phyloP scores from a whole-genome alignment of 2,329 filamentous ascomycete species.

The Claviceps monticola region DNA sequence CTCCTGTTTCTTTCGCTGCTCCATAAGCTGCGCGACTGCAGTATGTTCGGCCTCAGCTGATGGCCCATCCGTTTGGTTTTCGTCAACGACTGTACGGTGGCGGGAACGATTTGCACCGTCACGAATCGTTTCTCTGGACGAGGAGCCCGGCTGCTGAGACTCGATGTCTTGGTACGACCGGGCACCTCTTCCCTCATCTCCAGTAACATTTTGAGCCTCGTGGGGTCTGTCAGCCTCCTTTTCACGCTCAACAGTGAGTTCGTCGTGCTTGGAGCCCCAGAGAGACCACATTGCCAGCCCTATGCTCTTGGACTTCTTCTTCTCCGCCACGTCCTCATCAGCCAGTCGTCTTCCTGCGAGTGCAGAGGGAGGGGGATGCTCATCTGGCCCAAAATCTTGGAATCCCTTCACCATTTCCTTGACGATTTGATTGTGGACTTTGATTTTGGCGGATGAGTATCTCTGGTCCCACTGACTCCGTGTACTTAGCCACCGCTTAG shows the following conservation, averaged over 20 bases:
- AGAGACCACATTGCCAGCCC: constrained; percentile 72
- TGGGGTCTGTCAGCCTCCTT: constrained; percentile 31
- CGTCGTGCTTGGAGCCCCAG: constrained; percentile 83
- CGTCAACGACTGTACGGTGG: constrained; percentile 34
- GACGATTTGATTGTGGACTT: constrained; percentile 58
- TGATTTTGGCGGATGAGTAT: constrained; percentile 54
- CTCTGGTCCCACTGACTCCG: constrained; percentile 60
- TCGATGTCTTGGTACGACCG: constrained; percentile 27
- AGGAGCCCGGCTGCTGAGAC: constrained; percentile 19
- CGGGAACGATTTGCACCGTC: constrained; percentile 27
- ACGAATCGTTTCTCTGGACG: constrained; percentile 7
- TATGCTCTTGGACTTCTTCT: constrained; percentile 51
- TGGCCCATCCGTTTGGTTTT: constrained; percentile 29
- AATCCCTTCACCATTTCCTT: constrained; percentile 62
- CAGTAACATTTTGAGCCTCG: constrained; percentile 18
- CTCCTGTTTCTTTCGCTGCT: constrained; percentile 25
- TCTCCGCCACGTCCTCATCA: constrained; percentile 24
- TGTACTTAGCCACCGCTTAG: constrained; percentile 70
- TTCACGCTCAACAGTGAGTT: constrained; percentile 52
- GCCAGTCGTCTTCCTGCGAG: constrained; percentile 55
- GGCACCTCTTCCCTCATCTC: constrained; percentile 29
- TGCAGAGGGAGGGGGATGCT: constrained; percentile 71
- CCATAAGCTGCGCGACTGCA: constrained; percentile 28
- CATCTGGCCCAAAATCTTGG: constrained; percentile 53
- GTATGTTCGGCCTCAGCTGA: constrained; percentile 23